phyloP scores from a whole-genome alignment of 2,329 filamentous ascomycete genomes.

The Paracoccidioides lutzii region DNA sequence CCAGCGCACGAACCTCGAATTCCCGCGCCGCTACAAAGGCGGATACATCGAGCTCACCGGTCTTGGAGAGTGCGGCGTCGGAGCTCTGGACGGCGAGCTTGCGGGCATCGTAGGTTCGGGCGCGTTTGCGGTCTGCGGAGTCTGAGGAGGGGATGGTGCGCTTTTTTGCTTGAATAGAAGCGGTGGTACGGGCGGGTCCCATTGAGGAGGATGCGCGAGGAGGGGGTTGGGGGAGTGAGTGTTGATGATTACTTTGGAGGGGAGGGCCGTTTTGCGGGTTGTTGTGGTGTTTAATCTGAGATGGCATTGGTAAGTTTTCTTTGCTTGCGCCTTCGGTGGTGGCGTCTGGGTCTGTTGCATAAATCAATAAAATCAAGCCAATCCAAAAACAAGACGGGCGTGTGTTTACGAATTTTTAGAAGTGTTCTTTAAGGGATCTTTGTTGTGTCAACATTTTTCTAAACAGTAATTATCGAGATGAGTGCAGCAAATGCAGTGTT shows the following conservation, averaged over 20 bases:
- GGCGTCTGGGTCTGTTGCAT: too few relatives aligned
- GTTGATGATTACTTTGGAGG: not conserved
- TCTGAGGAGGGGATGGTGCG: constrained; percentile 17
- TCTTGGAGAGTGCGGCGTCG: constrained; percentile 39
- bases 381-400: too few relatives aligned
- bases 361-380: too few relatives aligned
- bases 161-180: constrained; percentile 18
- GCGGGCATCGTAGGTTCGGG: constrained; percentile 32
- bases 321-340: too few relatives aligned
- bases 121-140: constrained; percentile 27
- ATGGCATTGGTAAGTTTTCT: too few relatives aligned
- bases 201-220: constrained; percentile 16
- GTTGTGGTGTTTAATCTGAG: too few relatives aligned
- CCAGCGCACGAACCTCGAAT: constrained; percentile 76
- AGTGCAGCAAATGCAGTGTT: too few relatives aligned
- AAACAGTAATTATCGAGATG: too few relatives aligned
- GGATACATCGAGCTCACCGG: constrained; percentile 72
- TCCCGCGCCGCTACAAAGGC: constrained; percentile 75
- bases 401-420: too few relatives aligned
- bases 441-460: too few relatives aligned
- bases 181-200: constrained; percentile 10
- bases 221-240: not conserved
- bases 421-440: too few relatives aligned
- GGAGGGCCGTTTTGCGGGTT: not conserved
- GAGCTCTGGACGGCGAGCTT: constrained; percentile 33